Evolutionary conservation across 768 basidiomycete species (phyloP).

Genomic region (Boletus tomentosulus): DNA sequence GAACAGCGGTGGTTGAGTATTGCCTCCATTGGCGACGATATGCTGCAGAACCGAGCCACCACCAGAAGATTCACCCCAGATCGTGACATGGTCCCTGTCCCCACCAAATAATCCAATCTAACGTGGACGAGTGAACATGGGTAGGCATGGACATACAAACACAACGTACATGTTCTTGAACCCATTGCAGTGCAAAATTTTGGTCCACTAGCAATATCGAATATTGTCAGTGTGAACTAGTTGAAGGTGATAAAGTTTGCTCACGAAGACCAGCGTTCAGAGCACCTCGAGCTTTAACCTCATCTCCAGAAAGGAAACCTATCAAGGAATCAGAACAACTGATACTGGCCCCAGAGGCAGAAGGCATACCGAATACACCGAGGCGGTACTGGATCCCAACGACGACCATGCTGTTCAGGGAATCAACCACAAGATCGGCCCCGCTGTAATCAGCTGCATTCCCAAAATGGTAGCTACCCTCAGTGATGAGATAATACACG

Average conservation of each 20-base stretch:
- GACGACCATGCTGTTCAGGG: conserved; percentile 20
- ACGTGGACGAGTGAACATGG: not conserved
- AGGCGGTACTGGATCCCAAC: conserved; percentile 35
- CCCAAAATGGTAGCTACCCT: conserved; percentile 22
- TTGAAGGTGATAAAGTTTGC: not conserved
- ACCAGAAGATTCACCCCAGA: conserved; percentile 36
- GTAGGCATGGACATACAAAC: not conserved
- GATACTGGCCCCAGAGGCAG: not conserved
- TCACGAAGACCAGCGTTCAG: conserved; percentile 36
- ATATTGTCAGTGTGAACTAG: not conserved
- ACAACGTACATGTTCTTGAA: conserved; percentile 30
- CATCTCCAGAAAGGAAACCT: conserved; percentile 31
- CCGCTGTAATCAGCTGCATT: conserved; percentile 16
- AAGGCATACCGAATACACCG: conserved; percentile 28
- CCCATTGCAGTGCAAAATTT: conserved; percentile 33
- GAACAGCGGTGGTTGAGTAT: conserved; percentile 33
- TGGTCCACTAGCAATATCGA: conserved; percentile 30
- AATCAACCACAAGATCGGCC: conserved; percentile 21
- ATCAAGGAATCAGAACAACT: not conserved
- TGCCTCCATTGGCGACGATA: conserved; percentile 30
- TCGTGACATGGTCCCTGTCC: conserved; percentile 30
- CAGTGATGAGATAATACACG: not conserved
- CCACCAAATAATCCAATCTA: conserved; percentile 35
- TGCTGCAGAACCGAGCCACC: conserved; percentile 34
- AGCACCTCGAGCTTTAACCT: conserved; percentile 28